Conservation (phyloP, 2,329 filamentous ascomycete species). For the Venturia nashicola region DNA sequence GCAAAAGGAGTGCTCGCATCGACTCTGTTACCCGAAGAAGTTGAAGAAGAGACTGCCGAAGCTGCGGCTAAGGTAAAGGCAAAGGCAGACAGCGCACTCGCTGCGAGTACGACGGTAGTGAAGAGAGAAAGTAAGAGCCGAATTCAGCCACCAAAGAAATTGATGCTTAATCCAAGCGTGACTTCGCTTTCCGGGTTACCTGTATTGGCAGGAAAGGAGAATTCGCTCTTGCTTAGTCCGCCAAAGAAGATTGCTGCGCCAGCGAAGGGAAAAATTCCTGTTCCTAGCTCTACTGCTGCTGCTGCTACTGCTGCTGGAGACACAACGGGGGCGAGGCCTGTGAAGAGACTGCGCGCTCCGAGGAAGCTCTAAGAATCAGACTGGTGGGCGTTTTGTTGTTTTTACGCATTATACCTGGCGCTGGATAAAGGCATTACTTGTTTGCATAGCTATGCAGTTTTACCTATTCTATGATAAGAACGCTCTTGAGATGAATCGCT, state of each 20-base stretch:
- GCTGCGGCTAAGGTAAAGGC: slow-evolving; percentile 4
- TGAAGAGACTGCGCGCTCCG: neutral
- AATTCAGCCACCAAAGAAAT: slow-evolving; percentile 10
- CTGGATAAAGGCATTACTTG: neutral
- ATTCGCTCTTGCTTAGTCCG: slow-evolving; percentile 1
- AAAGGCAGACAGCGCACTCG: neutral
- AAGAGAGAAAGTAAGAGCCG: slow-evolving; percentile 10
- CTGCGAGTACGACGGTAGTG: neutral
- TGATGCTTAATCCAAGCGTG: slow-evolving; percentile 11
- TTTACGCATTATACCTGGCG: slow-evolving; percentile 3
- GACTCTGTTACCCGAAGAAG: slow-evolving; percentile 10
- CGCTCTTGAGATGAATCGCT: neutral
- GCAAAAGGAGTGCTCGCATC: slow-evolving; percentile 21
- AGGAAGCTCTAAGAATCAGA: neutral
- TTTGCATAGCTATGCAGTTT: neutral
- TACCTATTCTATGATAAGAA: neutral
- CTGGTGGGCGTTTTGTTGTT: neutral
- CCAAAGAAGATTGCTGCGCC: neutral
- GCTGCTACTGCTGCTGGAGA: neutral
- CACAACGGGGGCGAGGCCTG: neutral
- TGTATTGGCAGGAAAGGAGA: slow-evolving; percentile 9
- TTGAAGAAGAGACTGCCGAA: slow-evolving; percentile 6
- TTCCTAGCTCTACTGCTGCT: neutral
- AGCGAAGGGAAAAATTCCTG: neutral
- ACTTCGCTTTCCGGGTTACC: slow-evolving; percentile 5